Evolutionary conservation across 768 basidiomycete species (phyloP).

Genomic region (Rhodotorula taiwanensis): DNA sequence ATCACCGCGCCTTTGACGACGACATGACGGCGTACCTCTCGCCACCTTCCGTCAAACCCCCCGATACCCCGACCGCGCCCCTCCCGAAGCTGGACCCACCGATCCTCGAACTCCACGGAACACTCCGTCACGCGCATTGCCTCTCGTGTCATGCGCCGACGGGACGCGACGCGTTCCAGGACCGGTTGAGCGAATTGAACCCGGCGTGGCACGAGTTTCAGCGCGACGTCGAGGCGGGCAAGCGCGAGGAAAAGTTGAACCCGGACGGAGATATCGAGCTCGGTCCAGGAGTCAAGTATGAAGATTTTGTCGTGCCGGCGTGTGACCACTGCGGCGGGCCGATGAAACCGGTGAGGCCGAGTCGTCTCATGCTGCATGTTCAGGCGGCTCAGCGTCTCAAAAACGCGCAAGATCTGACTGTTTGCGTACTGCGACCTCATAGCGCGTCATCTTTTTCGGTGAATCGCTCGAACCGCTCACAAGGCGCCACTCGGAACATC

Average conservation of each 20-base stretch:
- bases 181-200: conserved; percentile 20
- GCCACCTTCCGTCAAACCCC: conserved; percentile 10
- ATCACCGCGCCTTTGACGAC: conserved; percentile 53
- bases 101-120: conserved; percentile 38
- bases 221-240: conserved; percentile 11
- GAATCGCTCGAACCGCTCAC: conserved; percentile 25
- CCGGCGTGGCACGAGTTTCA: conserved; percentile 28
- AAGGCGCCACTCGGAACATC: conserved; percentile 2
- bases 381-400: too few species aligned
- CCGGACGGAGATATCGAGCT: conserved; percentile 38
- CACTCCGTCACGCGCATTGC: conserved; percentile 34
- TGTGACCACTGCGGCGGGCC: conserved; percentile 22
- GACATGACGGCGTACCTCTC: conserved; percentile 26
- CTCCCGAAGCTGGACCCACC: conserved; percentile 18
- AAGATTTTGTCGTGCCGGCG: conserved; percentile 28
- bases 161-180: conserved; percentile 35
- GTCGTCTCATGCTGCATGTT: background rate
- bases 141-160: conserved; percentile 29
- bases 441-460: conserved; percentile 28
- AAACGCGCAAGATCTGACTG: too few species aligned
- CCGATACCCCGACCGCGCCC: background rate
- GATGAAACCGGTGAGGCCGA: conserved; percentile 24
- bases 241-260: conserved; percentile 27
- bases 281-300: conserved; percentile 22
- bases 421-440: too few species aligned